Evolutionary conservation across 1,139 yeast species (phyloP), one percentile per base, ranked within the genome.

Genomic region (Pichia sp.): DNA sequence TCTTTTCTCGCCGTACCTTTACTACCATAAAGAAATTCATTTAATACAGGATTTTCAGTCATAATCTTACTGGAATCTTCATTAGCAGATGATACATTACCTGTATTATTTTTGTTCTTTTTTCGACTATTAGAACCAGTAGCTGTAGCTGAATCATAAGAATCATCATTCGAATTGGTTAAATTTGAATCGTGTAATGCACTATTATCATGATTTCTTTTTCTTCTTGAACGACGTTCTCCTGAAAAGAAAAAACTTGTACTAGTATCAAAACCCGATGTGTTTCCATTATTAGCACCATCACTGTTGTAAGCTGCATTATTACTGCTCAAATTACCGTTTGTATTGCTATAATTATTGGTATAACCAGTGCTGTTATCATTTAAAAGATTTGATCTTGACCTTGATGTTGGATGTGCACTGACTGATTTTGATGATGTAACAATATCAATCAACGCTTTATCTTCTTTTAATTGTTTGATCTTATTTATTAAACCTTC

Each of bases 381-480:
- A 25, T 30, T 33, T 26, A 33, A 37, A 12, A 44, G 29, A 16
- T 35, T 43, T 4, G 46, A 32, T 37, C 52, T 49, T 11, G 51
- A 55, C 40, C 63, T 47, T 7, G 61, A 46, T 10, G 55, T 45
- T 11, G 59, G 45, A 36, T 54, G 55, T 2, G 48, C 36, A 10
- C 50, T 39, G 2, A 54, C 46, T 10, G 57, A 49, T n/a, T 62
- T 51, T 3, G 62, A 56, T 3, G 61, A 56, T n/a, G 77, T 89
- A 32, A 96, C 95, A 50, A 92, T 76, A 62, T 92, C 96, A 59
- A 90, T 72, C 49, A 92, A 67, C 22, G 92, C 77, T 60, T 90
- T 85, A 60, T 92, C 98, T 61, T 92, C 97, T 58, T 87, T 83
- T 51, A 92, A 71, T 57, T 84, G 87, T 56, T 84, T 84, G 55